Evolutionary conservation across 2,329 filamentous ascomycete genomes (phyloP).

Genomic region (Aspergillus sp.): DNA sequence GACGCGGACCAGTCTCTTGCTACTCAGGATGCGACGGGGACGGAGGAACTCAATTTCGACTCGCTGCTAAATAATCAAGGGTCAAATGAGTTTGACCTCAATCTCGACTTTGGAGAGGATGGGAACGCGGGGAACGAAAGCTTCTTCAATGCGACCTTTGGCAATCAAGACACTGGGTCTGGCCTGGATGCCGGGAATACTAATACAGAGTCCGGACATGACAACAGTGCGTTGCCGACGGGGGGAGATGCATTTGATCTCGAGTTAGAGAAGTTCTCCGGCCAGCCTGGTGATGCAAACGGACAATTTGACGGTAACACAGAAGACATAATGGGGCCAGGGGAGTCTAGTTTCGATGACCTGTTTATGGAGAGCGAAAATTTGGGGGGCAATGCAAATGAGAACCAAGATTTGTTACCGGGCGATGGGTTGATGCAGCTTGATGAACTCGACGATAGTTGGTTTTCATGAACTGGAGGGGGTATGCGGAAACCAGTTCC

Average conservation of each 20-base stretch:
- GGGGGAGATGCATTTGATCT: slow-evolving; percentile 39
- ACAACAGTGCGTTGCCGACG: slow-evolving; percentile 31
- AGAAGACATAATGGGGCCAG: slow-evolving; percentile 39
- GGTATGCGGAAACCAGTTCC: not conserved
- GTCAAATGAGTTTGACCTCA: slow-evolving; percentile 38
- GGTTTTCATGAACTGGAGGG: slow-evolving; percentile 31
- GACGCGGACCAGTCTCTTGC: slow-evolving; percentile 5
- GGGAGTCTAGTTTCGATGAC: slow-evolving; percentile 47
- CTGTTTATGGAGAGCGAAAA: slow-evolving; percentile 44
- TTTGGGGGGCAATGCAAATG: slow-evolving; percentile 31
- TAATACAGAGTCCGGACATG: slow-evolving; percentile 29
- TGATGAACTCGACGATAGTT: slow-evolving; percentile 42
- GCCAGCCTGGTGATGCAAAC: slow-evolving; percentile 18
- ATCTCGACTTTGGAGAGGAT: slow-evolving; percentile 41
- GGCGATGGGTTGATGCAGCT: slow-evolving; percentile 39
- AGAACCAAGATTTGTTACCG: slow-evolving; percentile 35
- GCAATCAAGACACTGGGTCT: slow-evolving; percentile 19
- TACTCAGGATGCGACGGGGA: slow-evolving; percentile 26
- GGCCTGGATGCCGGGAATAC: slow-evolving; percentile 16
- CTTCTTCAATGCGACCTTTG: slow-evolving; percentile 35
- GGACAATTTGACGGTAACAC: slow-evolving; percentile 21
- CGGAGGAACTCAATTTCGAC: slow-evolving; percentile 41
- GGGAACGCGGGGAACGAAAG: slow-evolving; percentile 36
- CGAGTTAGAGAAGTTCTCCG: slow-evolving; percentile 32
- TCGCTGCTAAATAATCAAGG: slow-evolving; percentile 38